Evolutionary conservation across 2,329 filamentous ascomycete species (phyloP).

Genomic region (Thermothelomyces thermophilus): DNA sequence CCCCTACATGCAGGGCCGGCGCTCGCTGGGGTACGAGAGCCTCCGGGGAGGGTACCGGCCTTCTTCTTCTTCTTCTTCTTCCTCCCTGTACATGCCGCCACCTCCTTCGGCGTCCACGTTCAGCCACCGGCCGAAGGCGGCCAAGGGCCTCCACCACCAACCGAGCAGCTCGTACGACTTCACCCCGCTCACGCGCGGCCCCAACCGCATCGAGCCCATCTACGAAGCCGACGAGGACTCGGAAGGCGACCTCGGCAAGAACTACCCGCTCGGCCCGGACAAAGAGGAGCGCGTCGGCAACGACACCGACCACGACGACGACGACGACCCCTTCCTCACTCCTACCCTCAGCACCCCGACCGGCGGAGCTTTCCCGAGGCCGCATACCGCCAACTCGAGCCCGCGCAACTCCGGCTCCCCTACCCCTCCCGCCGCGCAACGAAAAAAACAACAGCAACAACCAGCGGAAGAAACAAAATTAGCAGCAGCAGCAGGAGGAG

Average conservation of each 20-base stretch:
- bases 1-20: conserved; percentile 34
- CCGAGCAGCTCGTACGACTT: conserved; percentile 29
- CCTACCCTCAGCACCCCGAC: conserved; percentile 29
- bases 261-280: conserved; percentile 19
- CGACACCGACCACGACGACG: conserved; percentile 31
- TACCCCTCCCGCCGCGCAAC: conserved; percentile 19
- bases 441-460: background rate
- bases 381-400: conserved; percentile 3
- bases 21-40: conserved; percentile 45
- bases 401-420: conserved; percentile 3
- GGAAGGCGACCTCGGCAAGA: conserved; percentile 19
- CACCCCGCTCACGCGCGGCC: conserved; percentile 12
- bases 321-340: conserved; percentile 45
- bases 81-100: conserved; percentile 19
- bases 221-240: conserved; percentile 51
- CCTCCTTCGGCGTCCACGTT: conserved; percentile 13
- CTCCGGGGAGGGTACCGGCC: conserved; percentile 30
- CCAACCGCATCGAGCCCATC: conserved; percentile 50
- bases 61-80: too few species aligned
- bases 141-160: conserved; percentile 35
- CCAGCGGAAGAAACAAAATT: background rate
- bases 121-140: conserved; percentile 20
- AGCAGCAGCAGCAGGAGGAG: background rate
- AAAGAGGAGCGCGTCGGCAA: conserved; percentile 19
- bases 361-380: conserved; percentile 19